Base-by-base conservation (phyloP, 73 alveolate species). In the Paramecium tetraurelia region DNA sequence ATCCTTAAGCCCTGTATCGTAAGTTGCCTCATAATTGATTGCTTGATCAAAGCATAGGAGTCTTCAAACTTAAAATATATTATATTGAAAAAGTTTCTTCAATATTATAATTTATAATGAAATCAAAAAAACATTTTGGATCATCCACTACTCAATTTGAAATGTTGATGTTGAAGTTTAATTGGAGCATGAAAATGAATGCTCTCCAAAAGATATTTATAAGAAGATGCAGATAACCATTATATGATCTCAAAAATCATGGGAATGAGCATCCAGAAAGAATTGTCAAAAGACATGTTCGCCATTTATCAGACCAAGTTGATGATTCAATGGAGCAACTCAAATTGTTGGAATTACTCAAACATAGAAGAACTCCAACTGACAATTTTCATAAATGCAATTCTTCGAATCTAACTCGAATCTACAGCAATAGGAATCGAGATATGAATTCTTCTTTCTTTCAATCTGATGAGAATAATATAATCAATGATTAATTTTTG, bases 141-240 rank as follows among this genome's bases (percentile, higher is more conserved):
- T 53, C 69, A 63, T 27, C 84, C 11, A 27, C 84, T 63, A 11
- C 50, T 31, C 48, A 63, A 12, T 63, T 63, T 63, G 84, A 63
- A 63, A 27, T 12, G 9, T 63, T 63, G 84, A 33, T 63, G 50
- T 31, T 31, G 84, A 63, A 63, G 24, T 63, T 63, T 63, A 27
- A 33, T 63, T 63, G 84, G 84, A 63, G 84, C 46, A 63, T 63
- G 84, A 33, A 27, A 31, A 63, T 63, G 84, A 63, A 63, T 33
- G 41, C 84, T 31, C 48, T 27, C 6, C 14, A 63, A 63, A 27
- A 33, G 20, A 63, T 63, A 31, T 33, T 63, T 5, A 22, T 31
- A 0, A 63, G 11, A 63, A 33, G 50, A 27, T 63, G 84, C 46
- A 27, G 27, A 31, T 12, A 63, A 27, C 84, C 84, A 27, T 33